Percentiles rank a stretch among this genome's conserved stretches.
These are phyloP conservation scores for Pythium dissimile DNA, from an alignment of 352 stramenopile genomes.

Conservation along the genomic window DNA sequence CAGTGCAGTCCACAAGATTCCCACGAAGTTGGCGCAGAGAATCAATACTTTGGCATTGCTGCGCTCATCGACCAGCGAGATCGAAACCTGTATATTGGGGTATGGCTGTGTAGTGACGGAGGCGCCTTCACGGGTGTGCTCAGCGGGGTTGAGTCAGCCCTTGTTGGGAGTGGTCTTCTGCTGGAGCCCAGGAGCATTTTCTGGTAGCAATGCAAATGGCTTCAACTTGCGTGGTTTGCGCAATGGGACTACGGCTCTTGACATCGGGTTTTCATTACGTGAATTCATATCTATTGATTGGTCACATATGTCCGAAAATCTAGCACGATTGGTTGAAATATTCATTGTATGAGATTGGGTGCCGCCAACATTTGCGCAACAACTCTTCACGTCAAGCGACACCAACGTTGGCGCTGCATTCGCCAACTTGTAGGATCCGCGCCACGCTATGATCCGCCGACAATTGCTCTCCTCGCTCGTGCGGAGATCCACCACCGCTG, in stretches of 20 bases:
- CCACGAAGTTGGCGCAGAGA: not conserved
- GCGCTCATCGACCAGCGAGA: not conserved
- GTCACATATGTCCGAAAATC: not conserved
- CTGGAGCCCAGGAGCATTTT: slow-evolving; percentile 18
- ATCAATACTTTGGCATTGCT: not conserved
- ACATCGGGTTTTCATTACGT: slow-evolving; percentile 4
- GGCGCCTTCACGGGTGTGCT: no score
- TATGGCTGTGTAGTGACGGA: no score
- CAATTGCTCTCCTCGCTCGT: slow-evolving; percentile 16
- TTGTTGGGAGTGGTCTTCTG: no score
- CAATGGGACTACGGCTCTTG: slow-evolving; percentile 9
- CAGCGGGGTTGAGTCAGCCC: no score
- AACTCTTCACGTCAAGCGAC: slow-evolving; percentile 17
- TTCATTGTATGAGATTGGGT: not conserved
- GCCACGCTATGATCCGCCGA: slow-evolving; percentile 20
- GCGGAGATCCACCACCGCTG: slow-evolving; percentile 9
- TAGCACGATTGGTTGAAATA: slow-evolving; percentile 12
- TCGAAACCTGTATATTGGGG: no score
- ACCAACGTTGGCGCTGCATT: not conserved
- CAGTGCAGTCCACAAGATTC: not conserved
- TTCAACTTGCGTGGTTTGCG: slow-evolving; percentile 27
- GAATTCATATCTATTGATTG: not conserved
- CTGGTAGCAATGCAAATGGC: not conserved
- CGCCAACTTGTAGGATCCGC: slow-evolving; percentile 6
- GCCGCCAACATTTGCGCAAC: slow-evolving; percentile 21